Base-by-base conservation (phyloP, 768 basidiomycete species). In the Podaxis sp. region DNA sequence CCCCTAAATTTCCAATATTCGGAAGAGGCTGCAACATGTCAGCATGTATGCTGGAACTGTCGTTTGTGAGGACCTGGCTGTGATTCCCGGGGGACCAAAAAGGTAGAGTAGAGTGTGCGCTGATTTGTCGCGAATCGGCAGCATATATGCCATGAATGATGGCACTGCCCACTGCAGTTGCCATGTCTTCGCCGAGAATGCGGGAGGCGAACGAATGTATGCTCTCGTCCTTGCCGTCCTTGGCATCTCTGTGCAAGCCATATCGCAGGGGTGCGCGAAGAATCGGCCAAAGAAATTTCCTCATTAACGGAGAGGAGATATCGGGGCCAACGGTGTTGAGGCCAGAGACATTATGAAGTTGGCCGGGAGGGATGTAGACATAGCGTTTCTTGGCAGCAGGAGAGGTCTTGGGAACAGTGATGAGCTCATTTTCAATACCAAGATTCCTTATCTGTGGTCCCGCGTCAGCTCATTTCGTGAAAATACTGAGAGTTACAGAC, bases 81-180 rank as follows among this genome's bases (percentile, higher is more conserved):
- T 30, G 26, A 13, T 48, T 38, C 26, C 37, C 41, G 38, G 59
- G 28, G 40, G 52, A 60, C 51, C 51, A 60, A 33, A 60, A 60
- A 8, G 59, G 59, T 22, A 60, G 40, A 41, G 93, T 85, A 2
- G 93, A 82, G 2, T 88, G 84, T 2, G 94, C 78, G 63, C 91
- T 93, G 17, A 99, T 75, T 44, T 77, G 68, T 2, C 90, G 77
- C 2, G 95, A 84, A 68, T 96, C 94, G 0, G 93, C 86, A 1
- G 94, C 95, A 71, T 98, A 98, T 60, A 99, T 91, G 0, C 96
- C 96, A 69, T 97, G 96, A 0, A 95, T 86, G 62, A 97, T 77
- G 0, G 96, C 89, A 82, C 93, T 70, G 46, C 90, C 87, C 59
- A 98, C 81, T 2, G 83, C 81, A 15, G 86, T 82, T 1, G 96